Conservation (phyloP, 1,284 basidiomycete genomes). For the Omphalotus olearius region DNA sequence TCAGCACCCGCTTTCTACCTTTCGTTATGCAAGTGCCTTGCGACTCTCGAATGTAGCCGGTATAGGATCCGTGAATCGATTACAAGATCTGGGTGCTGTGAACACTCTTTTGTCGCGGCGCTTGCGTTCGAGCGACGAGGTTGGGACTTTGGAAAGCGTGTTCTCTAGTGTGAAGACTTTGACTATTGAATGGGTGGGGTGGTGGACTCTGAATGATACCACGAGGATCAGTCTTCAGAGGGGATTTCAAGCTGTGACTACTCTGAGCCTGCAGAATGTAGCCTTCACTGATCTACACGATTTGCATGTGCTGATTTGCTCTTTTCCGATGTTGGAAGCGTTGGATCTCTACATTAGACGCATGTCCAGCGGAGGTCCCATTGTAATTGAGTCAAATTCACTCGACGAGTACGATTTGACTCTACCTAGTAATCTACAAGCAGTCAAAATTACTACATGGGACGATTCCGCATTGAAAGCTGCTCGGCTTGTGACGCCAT, state of each 20-base stretch:
- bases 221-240: neutral
- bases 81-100: neutral
- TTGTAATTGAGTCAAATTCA: neutral
- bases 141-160: neutral
- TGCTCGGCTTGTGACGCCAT: neutral
- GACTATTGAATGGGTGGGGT: constrained; percentile 1
- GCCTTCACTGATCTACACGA: neutral
- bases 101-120: neutral
- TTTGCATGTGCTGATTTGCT: constrained; percentile 6
- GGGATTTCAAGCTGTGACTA: constrained; percentile 3
- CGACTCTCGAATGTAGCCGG: constrained; percentile 1
- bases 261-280: constrained; percentile 1
- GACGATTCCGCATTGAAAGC: neutral
- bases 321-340: constrained; percentile 4
- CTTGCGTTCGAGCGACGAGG: neutral
- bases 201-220: constrained; percentile 4
- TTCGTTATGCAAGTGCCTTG: neutral
- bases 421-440: neutral
- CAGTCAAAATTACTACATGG: neutral
- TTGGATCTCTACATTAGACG: neutral
- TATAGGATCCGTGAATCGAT: neutral
- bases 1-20: constrained; percentile 1
- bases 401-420: neutral
- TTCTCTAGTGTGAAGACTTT: constrained; percentile 1
- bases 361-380: neutral